A percentile compares a stretch with the other conserved stretches of the same genome.
These are phyloP conservation scores for Cucumis cinereus DNA, from an alignment of 306 rosid genomes.

Conservation along the genomic window DNA sequence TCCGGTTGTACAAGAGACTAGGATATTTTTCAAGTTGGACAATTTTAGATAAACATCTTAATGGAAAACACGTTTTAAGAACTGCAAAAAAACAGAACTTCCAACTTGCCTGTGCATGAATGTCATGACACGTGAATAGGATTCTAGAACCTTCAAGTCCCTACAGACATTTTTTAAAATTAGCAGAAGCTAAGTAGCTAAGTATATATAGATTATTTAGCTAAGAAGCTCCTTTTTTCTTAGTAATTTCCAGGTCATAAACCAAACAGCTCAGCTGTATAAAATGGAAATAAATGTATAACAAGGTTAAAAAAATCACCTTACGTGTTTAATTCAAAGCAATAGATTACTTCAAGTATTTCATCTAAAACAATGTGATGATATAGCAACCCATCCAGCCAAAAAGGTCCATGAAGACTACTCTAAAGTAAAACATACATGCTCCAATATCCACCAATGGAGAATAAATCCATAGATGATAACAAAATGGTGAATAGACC, in stretches of 20 bases:
- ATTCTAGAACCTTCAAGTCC: conserved; percentile 8
- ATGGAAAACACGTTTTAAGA: neutral
- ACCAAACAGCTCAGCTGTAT: neutral
- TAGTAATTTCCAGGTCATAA: neutral
- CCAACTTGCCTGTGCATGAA: neutral
- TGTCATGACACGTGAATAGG: conserved; percentile 1
- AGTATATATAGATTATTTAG: neutral
- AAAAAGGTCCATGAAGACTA: neutral
- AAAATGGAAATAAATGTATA: neutral
- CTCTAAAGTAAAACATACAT: neutral
- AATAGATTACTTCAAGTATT: neutral
- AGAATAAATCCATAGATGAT: neutral
- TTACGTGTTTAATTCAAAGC: neutral
- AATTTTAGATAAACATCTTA: conserved; percentile 4
- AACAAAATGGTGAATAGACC: neutral
- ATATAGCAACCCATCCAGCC: neutral
- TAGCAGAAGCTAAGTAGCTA: neutral
- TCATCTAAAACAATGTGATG: neutral
- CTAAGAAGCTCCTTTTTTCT: neutral
- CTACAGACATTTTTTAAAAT: neutral
- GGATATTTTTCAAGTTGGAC: conserved; percentile 3
- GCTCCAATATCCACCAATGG: neutral
- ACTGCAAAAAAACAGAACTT: neutral
- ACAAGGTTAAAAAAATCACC: neutral
- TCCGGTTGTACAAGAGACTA: conserved; percentile 58